These are phyloP conservation scores for Aphanoascus verrucosus DNA, from an alignment of 2,329 filamentous ascomycete species.

Conservation along the genomic window DNA sequence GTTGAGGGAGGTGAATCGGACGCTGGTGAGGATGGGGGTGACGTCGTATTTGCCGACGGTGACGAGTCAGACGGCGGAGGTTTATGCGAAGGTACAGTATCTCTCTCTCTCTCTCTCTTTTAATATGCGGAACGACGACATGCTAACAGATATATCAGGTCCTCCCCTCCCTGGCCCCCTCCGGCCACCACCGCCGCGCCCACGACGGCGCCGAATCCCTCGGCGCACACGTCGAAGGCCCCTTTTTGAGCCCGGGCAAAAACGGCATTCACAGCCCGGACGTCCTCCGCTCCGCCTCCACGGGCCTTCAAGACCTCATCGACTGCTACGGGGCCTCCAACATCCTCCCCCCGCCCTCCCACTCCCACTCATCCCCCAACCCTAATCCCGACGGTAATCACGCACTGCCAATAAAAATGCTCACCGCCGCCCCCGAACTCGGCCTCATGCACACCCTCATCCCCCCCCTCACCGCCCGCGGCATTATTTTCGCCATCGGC, in stretches of 20 bases:
- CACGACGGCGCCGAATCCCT: conserved; percentile 70
- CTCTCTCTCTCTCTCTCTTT: too few species aligned
- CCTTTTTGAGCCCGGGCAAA: conserved; percentile 71
- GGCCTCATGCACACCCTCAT: conserved; percentile 61
- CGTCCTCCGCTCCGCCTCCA: conserved; percentile 54
- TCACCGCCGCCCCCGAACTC: conserved; percentile 76
- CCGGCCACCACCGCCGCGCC: conserved; percentile 49
- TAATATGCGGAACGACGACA: neutral
- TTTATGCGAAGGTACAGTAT: conserved; percentile 65
- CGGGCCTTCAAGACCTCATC: conserved; percentile 48
- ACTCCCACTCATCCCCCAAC: conserved; percentile 11
- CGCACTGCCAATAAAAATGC: conserved; percentile 55
- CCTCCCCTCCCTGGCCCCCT: conserved; percentile 67
- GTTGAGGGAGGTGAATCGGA: conserved; percentile 59
- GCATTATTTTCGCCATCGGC: conserved; percentile 69
- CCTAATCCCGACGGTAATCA: too few species aligned
- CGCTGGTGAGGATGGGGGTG: conserved; percentile 66
- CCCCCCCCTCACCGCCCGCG: conserved; percentile 50
- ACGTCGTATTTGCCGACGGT: conserved; percentile 81
- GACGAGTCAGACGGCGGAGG: conserved; percentile 62
- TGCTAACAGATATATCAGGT: conserved; percentile 28
- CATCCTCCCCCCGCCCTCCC: conserved; percentile 37
- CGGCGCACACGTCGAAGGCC: conserved; percentile 83
- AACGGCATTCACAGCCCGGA: conserved; percentile 75
- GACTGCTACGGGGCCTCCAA: conserved; percentile 56